Conservation (phyloP, 2,329 filamentous ascomycete species). For the Dendryphion nanum region DNA sequence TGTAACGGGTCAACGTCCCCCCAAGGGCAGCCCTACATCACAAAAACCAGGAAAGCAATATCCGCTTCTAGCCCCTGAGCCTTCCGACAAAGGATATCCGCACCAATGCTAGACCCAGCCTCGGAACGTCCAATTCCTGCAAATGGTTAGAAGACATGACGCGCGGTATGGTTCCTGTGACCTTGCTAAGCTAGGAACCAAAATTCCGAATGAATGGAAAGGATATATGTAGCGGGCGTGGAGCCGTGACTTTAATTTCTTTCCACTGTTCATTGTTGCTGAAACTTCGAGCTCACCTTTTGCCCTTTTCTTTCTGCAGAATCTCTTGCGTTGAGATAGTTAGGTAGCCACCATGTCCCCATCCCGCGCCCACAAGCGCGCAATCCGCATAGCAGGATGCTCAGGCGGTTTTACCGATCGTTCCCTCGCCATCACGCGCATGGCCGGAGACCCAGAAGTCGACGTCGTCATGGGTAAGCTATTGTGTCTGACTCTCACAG, state of each 20-base stretch:
- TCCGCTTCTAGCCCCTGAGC: constrained; percentile 3
- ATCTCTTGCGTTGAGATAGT: no score
- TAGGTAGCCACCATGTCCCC: constrained; percentile 8
- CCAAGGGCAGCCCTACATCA: no score
- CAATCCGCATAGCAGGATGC: constrained; percentile 32
- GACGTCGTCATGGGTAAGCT: constrained; percentile 23
- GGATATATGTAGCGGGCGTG: constrained; percentile 13
- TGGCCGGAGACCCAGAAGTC: constrained; percentile 27
- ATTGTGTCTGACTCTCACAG: no score
- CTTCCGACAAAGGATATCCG: constrained; percentile 17
- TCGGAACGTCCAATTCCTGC: constrained; percentile 8
- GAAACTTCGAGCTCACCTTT: not conserved
- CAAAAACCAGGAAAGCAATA: constrained; percentile 20
- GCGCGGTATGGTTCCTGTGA: no score
- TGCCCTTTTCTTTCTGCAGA: not conserved
- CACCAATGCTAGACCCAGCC: not conserved
- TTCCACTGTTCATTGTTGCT: not conserved
- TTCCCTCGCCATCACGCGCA: constrained; percentile 33
- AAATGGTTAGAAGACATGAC: constrained; percentile 3
- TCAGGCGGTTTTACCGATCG: constrained; percentile 43
- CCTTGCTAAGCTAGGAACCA: constrained; percentile 4
- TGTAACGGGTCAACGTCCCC: no score
- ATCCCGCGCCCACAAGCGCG: constrained; percentile 18
- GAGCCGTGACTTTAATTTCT: not conserved
- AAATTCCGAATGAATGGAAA: constrained; percentile 3